These are phyloP conservation scores for Aspergillus ochraceoroseus DNA, from an alignment of 2,329 filamentous ascomycete species.

Conservation along the genomic window DNA sequence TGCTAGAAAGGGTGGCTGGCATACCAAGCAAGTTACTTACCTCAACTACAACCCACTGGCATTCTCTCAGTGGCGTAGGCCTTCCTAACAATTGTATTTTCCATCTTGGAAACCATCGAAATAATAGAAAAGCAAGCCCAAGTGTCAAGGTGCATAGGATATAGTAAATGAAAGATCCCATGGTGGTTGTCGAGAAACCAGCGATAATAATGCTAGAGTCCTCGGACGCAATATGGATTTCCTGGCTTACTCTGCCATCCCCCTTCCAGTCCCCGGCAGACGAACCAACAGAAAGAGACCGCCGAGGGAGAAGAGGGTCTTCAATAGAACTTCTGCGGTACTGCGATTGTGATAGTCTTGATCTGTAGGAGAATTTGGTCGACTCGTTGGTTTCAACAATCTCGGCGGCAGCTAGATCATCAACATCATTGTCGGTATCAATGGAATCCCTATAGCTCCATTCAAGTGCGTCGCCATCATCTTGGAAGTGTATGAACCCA, in stretches of 20 bases:
- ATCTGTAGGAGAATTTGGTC: constrained; percentile 29
- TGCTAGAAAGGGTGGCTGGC: too few species aligned
- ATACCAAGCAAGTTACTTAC: constrained; percentile 41
- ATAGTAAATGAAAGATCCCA: constrained; percentile 66
- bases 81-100: constrained; percentile 70
- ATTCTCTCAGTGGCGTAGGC: constrained; percentile 63
- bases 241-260: constrained; percentile 70
- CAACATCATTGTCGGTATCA: constrained; percentile 43
- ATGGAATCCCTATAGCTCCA: constrained; percentile 49
- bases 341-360: constrained; percentile 35
- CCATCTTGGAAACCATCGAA: constrained; percentile 88
- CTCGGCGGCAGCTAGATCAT: constrained; percentile 40
- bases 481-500: constrained; percentile 82
- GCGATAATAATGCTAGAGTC: constrained; percentile 91
- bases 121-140: constrained; percentile 75
- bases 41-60: constrained; percentile 89
- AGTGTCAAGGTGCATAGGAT: constrained; percentile 65
- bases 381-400: constrained; percentile 38
- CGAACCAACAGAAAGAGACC: constrained; percentile 62
- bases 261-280: constrained; percentile 58
- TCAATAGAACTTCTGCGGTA: constrained; percentile 46
- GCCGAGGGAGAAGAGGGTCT: constrained; percentile 63
- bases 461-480: constrained; percentile 59
- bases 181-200: constrained; percentile 72
- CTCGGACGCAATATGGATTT: constrained; percentile 87